These are phyloP conservation scores for Begonia masoniana DNA, from an alignment of 306 rosid species.

Conservation along the genomic window DNA sequence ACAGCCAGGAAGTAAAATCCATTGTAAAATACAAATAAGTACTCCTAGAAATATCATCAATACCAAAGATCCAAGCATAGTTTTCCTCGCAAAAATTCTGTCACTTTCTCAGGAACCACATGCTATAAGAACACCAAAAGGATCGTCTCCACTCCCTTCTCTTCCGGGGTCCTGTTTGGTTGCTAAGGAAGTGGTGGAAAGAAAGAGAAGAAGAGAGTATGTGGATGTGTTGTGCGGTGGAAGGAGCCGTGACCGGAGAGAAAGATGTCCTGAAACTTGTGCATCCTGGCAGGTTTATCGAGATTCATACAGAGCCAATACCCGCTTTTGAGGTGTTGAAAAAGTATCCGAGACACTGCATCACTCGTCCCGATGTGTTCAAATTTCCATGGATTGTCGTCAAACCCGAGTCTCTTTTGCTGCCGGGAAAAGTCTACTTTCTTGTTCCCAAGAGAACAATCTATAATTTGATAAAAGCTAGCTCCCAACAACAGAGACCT, in stretches of 20 bases:
- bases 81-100: too few species aligned
- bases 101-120: too few species aligned
- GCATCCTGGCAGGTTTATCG: conserved; percentile 39
- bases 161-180: too few species aligned
- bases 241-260: conserved; percentile 12
- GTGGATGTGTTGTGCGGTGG: neutral
- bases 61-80: too few species aligned
- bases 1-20: too few species aligned
- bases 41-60: too few species aligned
- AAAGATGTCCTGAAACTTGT: conserved; percentile 37
- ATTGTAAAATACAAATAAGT: too few species aligned
- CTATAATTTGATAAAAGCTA: conserved; percentile 34
- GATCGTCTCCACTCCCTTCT: too few species aligned
- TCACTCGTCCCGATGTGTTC: conserved; percentile 59
- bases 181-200: too few species aligned
- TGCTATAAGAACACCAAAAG: too few species aligned
- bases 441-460: conserved; percentile 48
- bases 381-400: conserved; percentile 60
- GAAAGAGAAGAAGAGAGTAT: too few species aligned
- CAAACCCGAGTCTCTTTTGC: conserved; percentile 41
- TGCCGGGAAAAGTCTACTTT: conserved; percentile 43
- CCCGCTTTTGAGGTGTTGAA: conserved; percentile 40
- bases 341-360: conserved; percentile 47
- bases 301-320: conserved; percentile 33
- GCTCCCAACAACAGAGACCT: neutral